Conservation (phyloP, 768 basidiomycete genomes). For the Tylopilus subfusipes region DNA sequence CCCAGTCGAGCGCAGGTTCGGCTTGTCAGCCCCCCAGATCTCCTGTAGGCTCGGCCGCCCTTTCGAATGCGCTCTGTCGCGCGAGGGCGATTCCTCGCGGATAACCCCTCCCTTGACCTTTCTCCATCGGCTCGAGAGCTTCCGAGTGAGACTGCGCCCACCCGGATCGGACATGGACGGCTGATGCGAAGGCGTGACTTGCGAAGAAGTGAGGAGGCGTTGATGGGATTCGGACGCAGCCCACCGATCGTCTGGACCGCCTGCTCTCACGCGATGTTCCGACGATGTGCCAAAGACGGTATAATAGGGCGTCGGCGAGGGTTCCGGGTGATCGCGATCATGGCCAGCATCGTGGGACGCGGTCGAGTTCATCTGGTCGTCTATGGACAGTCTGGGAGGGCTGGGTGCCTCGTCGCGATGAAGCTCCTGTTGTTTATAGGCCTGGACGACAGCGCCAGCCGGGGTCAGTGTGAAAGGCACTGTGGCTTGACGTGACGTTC, state of each 20-base stretch:
- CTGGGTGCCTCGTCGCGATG: slow-evolving; percentile 8
- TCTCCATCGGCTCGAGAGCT: slow-evolving; percentile 36
- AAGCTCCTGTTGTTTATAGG: slow-evolving; percentile 46
- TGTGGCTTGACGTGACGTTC: background rate
- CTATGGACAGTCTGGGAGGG: slow-evolving; percentile 22
- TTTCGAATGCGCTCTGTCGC: slow-evolving; percentile 13
- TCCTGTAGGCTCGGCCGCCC: slow-evolving; percentile 37
- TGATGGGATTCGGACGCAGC: slow-evolving; percentile 4
- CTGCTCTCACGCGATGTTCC: slow-evolving; percentile 43
- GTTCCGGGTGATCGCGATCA: slow-evolving; percentile 14
- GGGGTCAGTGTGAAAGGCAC: slow-evolving; percentile 36
- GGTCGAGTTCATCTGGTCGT: slow-evolving; percentile 22
- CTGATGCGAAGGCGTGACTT: background rate
- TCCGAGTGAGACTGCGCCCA: slow-evolving; percentile 31
- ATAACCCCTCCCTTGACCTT: slow-evolving; percentile 12
- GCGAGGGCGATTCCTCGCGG: slow-evolving; percentile 27
- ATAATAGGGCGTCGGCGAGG: slow-evolving; percentile 45
- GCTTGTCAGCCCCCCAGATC: slow-evolving; percentile 7
- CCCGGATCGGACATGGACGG: slow-evolving; percentile 12
- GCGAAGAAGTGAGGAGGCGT: background rate
- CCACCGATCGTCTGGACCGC: slow-evolving; percentile 39
- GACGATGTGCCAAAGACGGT: slow-evolving; percentile 51
- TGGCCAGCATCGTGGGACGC: slow-evolving; percentile 4
- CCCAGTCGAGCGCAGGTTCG: slow-evolving; percentile 6
- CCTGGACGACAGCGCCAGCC: slow-evolving; percentile 43